Percentiles rank a stretch among this genome's conserved stretches.
Evolutionary conservation across 352 stramenopile species (phyloP).

Genomic region (Phytophthora brassicae): DNA sequence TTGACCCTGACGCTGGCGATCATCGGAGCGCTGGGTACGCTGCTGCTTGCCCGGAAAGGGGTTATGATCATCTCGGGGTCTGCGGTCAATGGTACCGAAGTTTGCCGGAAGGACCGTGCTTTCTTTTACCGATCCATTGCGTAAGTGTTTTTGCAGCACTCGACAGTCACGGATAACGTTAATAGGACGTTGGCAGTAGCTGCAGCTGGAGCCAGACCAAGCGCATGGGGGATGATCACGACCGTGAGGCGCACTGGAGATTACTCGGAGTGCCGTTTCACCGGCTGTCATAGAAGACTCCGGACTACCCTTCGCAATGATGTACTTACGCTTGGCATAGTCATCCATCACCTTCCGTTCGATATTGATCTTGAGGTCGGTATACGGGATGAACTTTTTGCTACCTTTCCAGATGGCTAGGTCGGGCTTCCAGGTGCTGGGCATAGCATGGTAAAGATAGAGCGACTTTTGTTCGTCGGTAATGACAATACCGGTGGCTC

Average conservation of each 20-base stretch:
- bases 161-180: conserved; percentile 17
- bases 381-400: too few species aligned
- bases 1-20: neutral
- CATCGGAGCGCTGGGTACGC: neutral
- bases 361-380: too few species aligned
- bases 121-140: too few species aligned
- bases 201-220: too few species aligned
- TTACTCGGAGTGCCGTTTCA: neutral
- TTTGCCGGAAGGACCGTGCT: conserved; percentile 14
- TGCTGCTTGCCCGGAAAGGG: neutral
- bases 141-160: conserved; percentile 16
- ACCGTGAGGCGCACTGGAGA: neutral
- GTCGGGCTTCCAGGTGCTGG: too few species aligned
- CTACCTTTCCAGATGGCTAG: too few species aligned
- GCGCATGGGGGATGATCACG: neutral
- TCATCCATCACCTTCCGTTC: too few species aligned
- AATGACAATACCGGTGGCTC: conserved; percentile 4
- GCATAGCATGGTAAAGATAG: too few species aligned
- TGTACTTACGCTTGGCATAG: too few species aligned
- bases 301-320: conserved; percentile 6
- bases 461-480: conserved; percentile 14
- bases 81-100: conserved; percentile 7
- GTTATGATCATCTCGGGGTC: neutral
- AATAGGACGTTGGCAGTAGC: neutral
- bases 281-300: neutral